Evolutionary conservation across 495 filamentous ascomycete genomes (phyloP), one percentile per base, ranked within the genome.

Genomic region (Annulohypoxylon nitens): DNA sequence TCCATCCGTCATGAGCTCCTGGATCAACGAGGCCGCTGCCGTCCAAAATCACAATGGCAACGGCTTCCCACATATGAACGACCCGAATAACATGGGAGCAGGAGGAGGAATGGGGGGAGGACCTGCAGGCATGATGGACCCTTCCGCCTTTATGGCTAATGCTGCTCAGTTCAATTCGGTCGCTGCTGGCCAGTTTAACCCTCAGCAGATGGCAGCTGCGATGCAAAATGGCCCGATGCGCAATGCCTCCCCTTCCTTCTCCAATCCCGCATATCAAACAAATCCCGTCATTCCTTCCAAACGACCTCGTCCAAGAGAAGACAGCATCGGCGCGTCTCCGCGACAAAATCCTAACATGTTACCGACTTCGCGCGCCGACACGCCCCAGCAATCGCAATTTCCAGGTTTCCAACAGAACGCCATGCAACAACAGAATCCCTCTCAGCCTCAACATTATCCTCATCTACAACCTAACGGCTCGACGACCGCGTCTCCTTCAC

Each of bases 281-380:
- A 91, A 94, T 81, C 86, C 91, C 39, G 89, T 97, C 78, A 89
- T 97, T 66, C 95, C 95, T 61, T 93, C 94, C 3, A 97, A 97
- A 79, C 88, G 94, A 75, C 88, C 92, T 39, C 88, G 94, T 64
- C 93, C 93, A 30, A 83, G 88, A 73, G 93, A 97, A 81, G 94
- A 97, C 82, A 92, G 89, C 67, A 87, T 96, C 71, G 88, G 88
- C 62, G 90, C 92, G 83, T 97, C 95, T 34, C 94, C 95, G 63
- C 88, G 91, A 76, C 93, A 89, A 79, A 88, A 90, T 43, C 90
- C 92, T 14, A 90, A 90, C 23, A 90, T 90, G 78, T 80, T 94
- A 26, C 89, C 92, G 34, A 89, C 88, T 37, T 97, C 95, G 80
- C 93, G 95, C 80, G 95, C 95, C 72, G 95, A 97, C 74, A 98